Evolutionary conservation across 371 early-diverging fungal genomes (phyloP).

Genomic region (Mucor piriformis): DNA sequence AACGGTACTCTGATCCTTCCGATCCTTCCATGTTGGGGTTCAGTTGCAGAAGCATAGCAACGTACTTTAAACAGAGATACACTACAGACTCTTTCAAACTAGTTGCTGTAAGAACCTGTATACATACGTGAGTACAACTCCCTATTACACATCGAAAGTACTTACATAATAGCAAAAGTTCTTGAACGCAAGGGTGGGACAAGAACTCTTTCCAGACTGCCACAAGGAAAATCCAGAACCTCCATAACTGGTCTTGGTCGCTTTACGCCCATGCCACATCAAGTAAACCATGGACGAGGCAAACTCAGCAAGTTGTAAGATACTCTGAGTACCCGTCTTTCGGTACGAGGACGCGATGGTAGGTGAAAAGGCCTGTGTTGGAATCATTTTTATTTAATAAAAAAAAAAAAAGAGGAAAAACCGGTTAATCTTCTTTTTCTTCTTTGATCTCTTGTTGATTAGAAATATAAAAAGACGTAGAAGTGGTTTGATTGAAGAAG

Average conservation of each 20-base stretch:
- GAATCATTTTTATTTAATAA: not conserved
- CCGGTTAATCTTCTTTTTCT: no score
- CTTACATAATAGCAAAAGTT: slow-evolving; percentile 61
- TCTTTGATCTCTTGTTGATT: not conserved
- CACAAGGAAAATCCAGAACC: slow-evolving; percentile 23
- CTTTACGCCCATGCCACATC: slow-evolving; percentile 53
- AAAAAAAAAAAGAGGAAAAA: no score
- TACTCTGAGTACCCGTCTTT: slow-evolving; percentile 2
- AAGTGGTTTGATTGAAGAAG: not conserved
- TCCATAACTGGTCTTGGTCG: slow-evolving; percentile 32
- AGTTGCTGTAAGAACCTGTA: slow-evolving; percentile 56
- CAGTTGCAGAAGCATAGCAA: slow-evolving; percentile 58
- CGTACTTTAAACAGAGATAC: slow-evolving; percentile 60
- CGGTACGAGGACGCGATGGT: slow-evolving; percentile 4
- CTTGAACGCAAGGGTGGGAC: slow-evolving; percentile 54
- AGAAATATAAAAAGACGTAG: not conserved
- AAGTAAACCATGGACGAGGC: slow-evolving; percentile 65
- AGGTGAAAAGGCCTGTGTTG: slow-evolving; percentile 15
- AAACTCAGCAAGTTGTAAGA: slow-evolving; percentile 59
- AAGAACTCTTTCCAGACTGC: slow-evolving; percentile 27
- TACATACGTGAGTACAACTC: no score
- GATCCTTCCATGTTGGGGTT: slow-evolving; percentile 65
- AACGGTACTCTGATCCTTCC: slow-evolving; percentile 76
- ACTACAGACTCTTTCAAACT: slow-evolving; percentile 62
- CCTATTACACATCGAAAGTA: not conserved